Evolutionary conservation across 345 rosid genomes (phyloP), one percentile per base, ranked within the genome.

Genomic region (Melaleuca alternifolia): DNA sequence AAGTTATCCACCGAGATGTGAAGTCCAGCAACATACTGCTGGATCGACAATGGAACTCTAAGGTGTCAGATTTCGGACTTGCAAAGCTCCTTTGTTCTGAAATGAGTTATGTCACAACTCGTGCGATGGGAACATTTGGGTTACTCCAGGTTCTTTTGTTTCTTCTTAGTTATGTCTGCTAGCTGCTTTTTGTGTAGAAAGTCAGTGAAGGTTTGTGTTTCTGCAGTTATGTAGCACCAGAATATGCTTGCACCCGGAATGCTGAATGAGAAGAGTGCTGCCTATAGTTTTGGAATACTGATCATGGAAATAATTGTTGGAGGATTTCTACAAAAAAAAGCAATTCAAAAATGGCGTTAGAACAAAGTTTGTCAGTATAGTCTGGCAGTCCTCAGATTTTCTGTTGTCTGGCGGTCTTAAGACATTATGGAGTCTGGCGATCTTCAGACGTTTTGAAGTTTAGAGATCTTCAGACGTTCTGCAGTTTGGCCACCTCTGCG

Each of bases 81-180:
- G 99, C 99, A 79, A 97, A 97, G 91, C 95, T 97, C 85, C 86
- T 97, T 59, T 92, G 94, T 86, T 94, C 99, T 2, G 99, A 97
- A 86, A 93, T 91, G 83, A 96, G 96, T 86, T 93, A 97, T 61
- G 98, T 96, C 84, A 96, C 98, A 84, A 97, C 99, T 13, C 96
- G 99, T 37, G 98, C 95, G 85, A 97, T 97, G 99, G 99, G 99
- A 84, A 97, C 98, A 56, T 97, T 97, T 53, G 99, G 98, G 99
- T 95, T 57, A 87, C 94, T 91, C 87, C 46, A 62, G 87, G 83
- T 65, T 82, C 57, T 52, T 88, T 84, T 86, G 54, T 41, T 61
- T 12, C 82, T 28, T 51, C 23, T 81, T 33, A 50, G 33, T 52
- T n/a, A n/a, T 51, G 13, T 50, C 50, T 54, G 79, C 48, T 33